phyloP scores from a whole-genome alignment of 257 asterid species.

The Jacaranda copaia region DNA sequence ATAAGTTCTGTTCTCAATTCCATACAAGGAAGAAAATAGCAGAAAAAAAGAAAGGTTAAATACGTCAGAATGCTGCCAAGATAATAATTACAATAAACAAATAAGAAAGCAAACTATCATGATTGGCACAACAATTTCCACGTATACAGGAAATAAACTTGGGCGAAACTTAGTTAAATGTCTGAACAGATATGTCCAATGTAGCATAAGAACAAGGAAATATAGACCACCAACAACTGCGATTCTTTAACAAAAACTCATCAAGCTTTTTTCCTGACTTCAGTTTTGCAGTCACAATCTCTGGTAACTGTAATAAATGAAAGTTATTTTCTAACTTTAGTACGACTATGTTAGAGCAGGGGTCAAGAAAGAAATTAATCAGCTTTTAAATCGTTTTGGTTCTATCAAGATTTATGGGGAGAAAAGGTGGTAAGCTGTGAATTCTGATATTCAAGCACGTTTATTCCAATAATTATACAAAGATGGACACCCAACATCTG shows the following conservation, averaged over 20 bases:
- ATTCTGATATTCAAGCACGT: not conserved
- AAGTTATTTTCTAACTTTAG: not conserved
- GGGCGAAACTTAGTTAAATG: not conserved
- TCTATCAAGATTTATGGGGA: slow-evolving; percentile 11
- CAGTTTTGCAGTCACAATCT: slow-evolving; percentile 20
- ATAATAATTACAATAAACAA: not conserved
- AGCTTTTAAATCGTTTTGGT: not conserved
- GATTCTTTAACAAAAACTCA: not conserved
- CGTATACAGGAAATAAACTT: not conserved
- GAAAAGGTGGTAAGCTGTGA: not conserved
- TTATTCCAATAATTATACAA: not conserved
- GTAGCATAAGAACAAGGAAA: not conserved
- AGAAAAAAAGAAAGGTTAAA: not conserved
- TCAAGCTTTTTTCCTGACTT: slow-evolving; percentile 1
- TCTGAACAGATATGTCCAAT: not conserved
- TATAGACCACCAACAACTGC: not conserved
- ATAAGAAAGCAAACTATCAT: slow-evolving; percentile 11
- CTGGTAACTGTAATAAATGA: slow-evolving; percentile 12
- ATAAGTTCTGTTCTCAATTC: slow-evolving; percentile 75
- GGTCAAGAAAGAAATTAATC: slow-evolving; percentile 1
- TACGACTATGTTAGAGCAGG: not conserved
- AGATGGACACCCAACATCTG: not conserved
- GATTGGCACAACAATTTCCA: not conserved
- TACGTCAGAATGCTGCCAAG: slow-evolving; percentile 39
- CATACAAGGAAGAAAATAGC: slow-evolving; percentile 16